These are phyloP conservation scores for Fennellomyces sp. DNA, from an alignment of 371 early-diverging fungal species.

Conservation along the genomic window DNA sequence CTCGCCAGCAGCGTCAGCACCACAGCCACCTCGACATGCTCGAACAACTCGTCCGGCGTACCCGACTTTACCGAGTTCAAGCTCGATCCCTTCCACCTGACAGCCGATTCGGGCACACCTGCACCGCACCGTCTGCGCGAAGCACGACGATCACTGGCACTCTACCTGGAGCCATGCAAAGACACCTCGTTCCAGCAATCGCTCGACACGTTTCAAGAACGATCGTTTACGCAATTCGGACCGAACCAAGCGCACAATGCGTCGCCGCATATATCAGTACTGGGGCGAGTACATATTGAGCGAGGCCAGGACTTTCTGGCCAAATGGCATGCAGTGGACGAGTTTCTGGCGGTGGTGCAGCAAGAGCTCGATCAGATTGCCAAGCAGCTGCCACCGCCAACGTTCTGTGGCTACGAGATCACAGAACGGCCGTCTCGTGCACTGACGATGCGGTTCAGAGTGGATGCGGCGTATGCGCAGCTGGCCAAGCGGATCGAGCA, in stretches of 20 bases:
- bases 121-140: constrained; percentile 25
- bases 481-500: constrained; percentile 11
- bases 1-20: constrained; percentile 16
- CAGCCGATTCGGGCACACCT: constrained; percentile 8
- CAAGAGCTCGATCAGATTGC: constrained; percentile 7
- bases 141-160: constrained; percentile 16
- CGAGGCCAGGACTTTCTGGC: background rate
- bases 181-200: constrained; percentile 8
- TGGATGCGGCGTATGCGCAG: constrained; percentile 11
- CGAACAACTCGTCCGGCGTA: constrained; percentile 7
- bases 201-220: constrained; percentile 21
- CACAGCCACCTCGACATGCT: constrained; percentile 6
- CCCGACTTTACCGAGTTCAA: constrained; percentile 26
- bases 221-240: constrained; percentile 16
- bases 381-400: constrained; percentile 8
- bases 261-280: constrained; percentile 18
- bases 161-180: constrained; percentile 17
- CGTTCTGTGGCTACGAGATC: constrained; percentile 19
- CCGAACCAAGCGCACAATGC: constrained; percentile 29
- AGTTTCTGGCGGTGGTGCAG: constrained; percentile 6
- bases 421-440: constrained; percentile 12
- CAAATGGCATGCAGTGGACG: constrained; percentile 18
- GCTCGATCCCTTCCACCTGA: constrained; percentile 23
- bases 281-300: constrained; percentile 22
- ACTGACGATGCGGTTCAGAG: constrained; percentile 13